Percentiles rank a stretch among this genome's conserved stretches.
Evolutionary conservation across 495 filamentous ascomycete genomes (phyloP).

Genomic region (Clohesyomyces aquaticus): DNA sequence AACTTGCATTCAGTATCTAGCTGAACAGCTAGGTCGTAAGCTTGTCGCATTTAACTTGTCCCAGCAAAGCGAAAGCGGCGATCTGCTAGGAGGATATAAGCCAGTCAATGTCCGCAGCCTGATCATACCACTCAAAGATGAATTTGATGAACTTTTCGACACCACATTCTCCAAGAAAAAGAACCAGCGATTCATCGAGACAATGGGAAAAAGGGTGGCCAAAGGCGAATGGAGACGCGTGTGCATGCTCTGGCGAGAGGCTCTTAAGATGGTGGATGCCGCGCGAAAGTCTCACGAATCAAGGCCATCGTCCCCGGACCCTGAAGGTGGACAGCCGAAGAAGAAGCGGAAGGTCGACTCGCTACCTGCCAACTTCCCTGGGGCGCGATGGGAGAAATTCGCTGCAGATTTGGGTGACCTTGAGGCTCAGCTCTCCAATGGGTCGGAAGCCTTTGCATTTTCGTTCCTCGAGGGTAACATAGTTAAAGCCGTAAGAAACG

Average conservation of each 20-base stretch:
- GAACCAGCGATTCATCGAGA: slow-evolving; percentile 83
- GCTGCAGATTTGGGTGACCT: slow-evolving; percentile 74
- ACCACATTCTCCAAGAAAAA: slow-evolving; percentile 81
- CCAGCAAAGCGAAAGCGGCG: slow-evolving; percentile 93
- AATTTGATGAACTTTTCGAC: slow-evolving; percentile 87
- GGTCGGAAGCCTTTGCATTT: slow-evolving; percentile 85
- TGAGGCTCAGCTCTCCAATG: slow-evolving; percentile 76
- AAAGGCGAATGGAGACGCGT: slow-evolving; percentile 83
- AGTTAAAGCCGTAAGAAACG: slow-evolving; percentile 87
- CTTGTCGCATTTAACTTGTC: slow-evolving; percentile 92
- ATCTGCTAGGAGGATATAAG: slow-evolving; percentile 94
- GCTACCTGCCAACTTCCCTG: slow-evolving; percentile 32
- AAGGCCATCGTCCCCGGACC: slow-evolving; percentile 45
- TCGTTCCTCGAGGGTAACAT: slow-evolving; percentile 95
- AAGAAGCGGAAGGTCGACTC: slow-evolving; percentile 85
- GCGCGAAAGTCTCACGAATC: slow-evolving; percentile 55
- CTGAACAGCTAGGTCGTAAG: slow-evolving; percentile 76
- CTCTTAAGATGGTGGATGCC: slow-evolving; percentile 78
- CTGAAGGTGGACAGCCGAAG: slow-evolving; percentile 62
- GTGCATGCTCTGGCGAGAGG: slow-evolving; percentile 85
- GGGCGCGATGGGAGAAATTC: slow-evolving; percentile 77
- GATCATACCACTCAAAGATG: slow-evolving; percentile 86
- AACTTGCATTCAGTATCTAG: slow-evolving; percentile 89
- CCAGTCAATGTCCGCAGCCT: slow-evolving; percentile 87
- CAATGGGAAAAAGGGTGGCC: slow-evolving; percentile 74